Conservation (phyloP, 2,329 filamentous ascomycete genomes). For the Venturia nashicola region DNA sequence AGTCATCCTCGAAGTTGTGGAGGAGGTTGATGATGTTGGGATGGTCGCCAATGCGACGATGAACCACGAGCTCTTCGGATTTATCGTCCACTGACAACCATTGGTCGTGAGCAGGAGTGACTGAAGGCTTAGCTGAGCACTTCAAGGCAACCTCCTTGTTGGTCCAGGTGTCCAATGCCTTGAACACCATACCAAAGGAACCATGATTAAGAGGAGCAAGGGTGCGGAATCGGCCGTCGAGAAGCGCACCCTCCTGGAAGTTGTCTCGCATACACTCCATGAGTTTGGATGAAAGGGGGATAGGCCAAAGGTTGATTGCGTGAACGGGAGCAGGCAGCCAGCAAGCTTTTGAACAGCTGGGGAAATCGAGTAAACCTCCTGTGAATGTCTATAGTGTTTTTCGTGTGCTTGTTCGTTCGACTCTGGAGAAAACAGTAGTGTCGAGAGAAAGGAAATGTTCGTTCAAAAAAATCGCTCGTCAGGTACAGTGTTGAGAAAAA, state of each 20-base stretch:
- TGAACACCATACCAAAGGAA: conserved; percentile 97
- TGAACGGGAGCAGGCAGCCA: not conserved
- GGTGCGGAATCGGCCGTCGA: conserved; percentile 82
- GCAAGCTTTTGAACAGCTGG: not conserved
- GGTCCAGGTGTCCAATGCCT: conserved; percentile 68
- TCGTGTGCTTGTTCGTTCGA: not conserved
- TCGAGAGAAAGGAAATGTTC: not conserved
- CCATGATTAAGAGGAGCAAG: conserved; percentile 94
- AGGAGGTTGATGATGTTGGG: conserved; percentile 89
- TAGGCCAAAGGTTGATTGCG: not conserved
- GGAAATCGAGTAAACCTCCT: not conserved
- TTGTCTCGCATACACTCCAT: conserved; percentile 84
- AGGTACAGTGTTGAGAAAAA: not conserved
- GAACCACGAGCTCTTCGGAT: conserved; percentile 69
- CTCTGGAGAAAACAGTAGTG: not conserved
- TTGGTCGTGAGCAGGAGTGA: conserved; percentile 45
- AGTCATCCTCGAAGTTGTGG: conserved; percentile 80
- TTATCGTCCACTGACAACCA: conserved; percentile 69
- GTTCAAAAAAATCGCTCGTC: conserved; percentile 6
- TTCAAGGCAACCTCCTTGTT: conserved; percentile 85
- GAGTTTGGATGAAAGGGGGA: conserved; percentile 10
- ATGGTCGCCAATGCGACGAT: conserved; percentile 66
- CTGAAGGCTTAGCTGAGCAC: conserved; percentile 75
- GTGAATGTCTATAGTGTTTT: conserved; percentile 6
- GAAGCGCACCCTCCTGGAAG: conserved; percentile 66